A percentile compares a stretch with the other conserved stretches of the same genome.
Conservation (phyloP, 2,329 filamentous ascomycete genomes). For the Aspergillus melleus region DNA sequence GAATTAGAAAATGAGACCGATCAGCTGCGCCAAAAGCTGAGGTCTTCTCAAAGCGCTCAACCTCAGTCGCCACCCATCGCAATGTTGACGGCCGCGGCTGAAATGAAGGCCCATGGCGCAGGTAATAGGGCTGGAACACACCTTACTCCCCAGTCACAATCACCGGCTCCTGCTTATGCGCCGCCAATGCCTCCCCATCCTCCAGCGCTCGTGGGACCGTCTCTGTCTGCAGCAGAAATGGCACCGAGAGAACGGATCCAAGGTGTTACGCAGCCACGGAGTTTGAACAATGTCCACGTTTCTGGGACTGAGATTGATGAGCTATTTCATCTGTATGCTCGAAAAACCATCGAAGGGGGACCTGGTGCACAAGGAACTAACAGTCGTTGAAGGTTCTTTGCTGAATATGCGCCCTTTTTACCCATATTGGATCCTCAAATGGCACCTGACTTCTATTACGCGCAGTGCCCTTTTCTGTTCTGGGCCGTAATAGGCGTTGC, state of each 20-base stretch:
- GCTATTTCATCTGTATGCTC: slow-evolving; percentile 35
- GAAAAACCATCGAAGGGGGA: neutral
- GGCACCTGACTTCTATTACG: slow-evolving; percentile 71
- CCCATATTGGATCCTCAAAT: slow-evolving; percentile 49
- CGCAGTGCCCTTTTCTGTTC: slow-evolving; percentile 77
- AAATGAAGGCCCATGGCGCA: slow-evolving; percentile 27
- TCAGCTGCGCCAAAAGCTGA: slow-evolving; percentile 37
- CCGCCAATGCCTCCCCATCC: slow-evolving; percentile 19
- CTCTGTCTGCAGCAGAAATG: slow-evolving; percentile 10
- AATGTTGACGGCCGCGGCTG: slow-evolving; percentile 32
- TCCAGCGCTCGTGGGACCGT: slow-evolving; percentile 18
- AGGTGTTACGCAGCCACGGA: slow-evolving; percentile 30
- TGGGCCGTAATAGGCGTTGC: slow-evolving; percentile 63
- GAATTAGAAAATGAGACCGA: slow-evolving; percentile 40
- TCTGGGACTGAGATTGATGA: slow-evolving; percentile 39
- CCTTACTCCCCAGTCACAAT: slow-evolving; percentile 19
- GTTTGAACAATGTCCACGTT: slow-evolving; percentile 31
- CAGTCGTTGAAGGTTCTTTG: slow-evolving; percentile 33
- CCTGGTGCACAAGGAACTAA: neutral
- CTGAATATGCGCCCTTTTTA: slow-evolving; percentile 38
- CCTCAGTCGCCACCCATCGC: slow-evolving; percentile 26
- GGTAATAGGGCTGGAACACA: neutral
- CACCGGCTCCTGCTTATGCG: slow-evolving; percentile 21
- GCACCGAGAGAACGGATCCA: slow-evolving; percentile 8
- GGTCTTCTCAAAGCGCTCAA: slow-evolving; percentile 24